phyloP scores from a whole-genome alignment of 805 yeast species.

The Starmerella stigmatis region DNA sequence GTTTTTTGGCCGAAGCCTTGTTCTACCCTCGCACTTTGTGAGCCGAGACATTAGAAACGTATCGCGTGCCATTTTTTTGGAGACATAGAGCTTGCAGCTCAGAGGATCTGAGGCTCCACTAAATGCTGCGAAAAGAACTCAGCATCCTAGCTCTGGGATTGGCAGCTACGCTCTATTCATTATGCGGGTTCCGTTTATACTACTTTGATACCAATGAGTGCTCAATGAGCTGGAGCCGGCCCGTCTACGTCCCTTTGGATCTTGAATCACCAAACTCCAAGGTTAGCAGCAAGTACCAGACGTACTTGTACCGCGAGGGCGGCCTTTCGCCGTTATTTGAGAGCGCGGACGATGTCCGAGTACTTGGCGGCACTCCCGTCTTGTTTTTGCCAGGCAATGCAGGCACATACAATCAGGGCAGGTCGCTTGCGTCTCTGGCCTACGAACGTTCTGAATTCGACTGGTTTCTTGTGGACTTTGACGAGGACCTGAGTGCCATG shows the following conservation, averaged over 20 bases:
- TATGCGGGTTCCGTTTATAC: not conserved
- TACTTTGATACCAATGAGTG: slow-evolving; percentile 20
- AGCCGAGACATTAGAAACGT: no score
- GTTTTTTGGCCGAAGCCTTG: no score
- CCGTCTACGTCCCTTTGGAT: slow-evolving; percentile 16
- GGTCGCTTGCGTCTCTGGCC: slow-evolving; percentile 82
- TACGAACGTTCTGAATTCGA: slow-evolving; percentile 55
- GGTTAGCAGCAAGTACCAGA: slow-evolving; percentile 40
- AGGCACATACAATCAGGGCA: slow-evolving; percentile 79
- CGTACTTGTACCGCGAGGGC: slow-evolving; percentile 79
- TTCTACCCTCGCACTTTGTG: no score
- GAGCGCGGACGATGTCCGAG: slow-evolving; percentile 11
- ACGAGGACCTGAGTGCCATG: slow-evolving; percentile 91
- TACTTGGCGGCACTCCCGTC: slow-evolving; percentile 74
- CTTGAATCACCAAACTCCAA: slow-evolving; percentile 15
- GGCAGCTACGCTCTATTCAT: not conserved
- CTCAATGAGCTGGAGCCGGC: slow-evolving; percentile 21
- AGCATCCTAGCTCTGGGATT: not conserved
- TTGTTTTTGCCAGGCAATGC: slow-evolving; percentile 96
- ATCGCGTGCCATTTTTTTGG: no score
- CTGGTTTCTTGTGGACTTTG: slow-evolving; percentile 85
- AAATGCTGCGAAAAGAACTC: not conserved
- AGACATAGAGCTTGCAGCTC: not conserved
- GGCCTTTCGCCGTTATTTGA: slow-evolving; percentile 29
- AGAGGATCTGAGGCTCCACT: not conserved